These are phyloP conservation scores for Prunus mira DNA, from an alignment of 306 rosid species.

Conservation along the genomic window DNA sequence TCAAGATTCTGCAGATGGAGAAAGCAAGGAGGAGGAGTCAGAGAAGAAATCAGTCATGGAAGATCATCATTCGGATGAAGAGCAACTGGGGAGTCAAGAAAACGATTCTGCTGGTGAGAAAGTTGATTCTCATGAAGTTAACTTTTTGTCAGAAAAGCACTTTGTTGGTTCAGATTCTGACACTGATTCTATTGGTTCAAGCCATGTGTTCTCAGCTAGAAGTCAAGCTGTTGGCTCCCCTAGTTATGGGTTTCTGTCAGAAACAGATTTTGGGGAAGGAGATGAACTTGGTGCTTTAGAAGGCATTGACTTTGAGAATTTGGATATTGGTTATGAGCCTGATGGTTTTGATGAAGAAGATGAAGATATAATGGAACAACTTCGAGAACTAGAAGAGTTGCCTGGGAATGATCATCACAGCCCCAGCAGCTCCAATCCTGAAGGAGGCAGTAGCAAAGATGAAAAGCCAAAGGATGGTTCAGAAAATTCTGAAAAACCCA, in stretches of 20 bases:
- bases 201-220: constrained; percentile 21
- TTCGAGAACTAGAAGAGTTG: constrained; percentile 34
- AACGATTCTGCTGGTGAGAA: constrained; percentile 1
- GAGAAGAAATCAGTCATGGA: constrained; percentile 17
- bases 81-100: constrained; percentile 11
- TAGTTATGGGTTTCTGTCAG: constrained; percentile 44
- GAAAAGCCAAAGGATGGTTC: constrained; percentile 9
- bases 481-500: constrained; percentile 13
- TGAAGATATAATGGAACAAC: constrained; percentile 43
- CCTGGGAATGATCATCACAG: background rate
- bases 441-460: background rate
- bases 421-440: background rate
- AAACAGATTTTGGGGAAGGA: constrained; percentile 40
- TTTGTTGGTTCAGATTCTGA: constrained; percentile 41
- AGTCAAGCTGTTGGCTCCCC: constrained; percentile 19
- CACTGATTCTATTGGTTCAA: constrained; percentile 35
- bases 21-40: constrained; percentile 15
- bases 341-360: constrained; percentile 62
- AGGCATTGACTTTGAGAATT: constrained; percentile 15
- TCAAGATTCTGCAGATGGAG: constrained; percentile 7
- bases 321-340: constrained; percentile 47
- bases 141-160: constrained; percentile 41
- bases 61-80: constrained; percentile 16
- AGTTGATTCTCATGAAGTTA: background rate
- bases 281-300: constrained; percentile 23